Base-by-base conservation (phyloP, 768 basidiomycete species). In the Collybia mongolica region DNA sequence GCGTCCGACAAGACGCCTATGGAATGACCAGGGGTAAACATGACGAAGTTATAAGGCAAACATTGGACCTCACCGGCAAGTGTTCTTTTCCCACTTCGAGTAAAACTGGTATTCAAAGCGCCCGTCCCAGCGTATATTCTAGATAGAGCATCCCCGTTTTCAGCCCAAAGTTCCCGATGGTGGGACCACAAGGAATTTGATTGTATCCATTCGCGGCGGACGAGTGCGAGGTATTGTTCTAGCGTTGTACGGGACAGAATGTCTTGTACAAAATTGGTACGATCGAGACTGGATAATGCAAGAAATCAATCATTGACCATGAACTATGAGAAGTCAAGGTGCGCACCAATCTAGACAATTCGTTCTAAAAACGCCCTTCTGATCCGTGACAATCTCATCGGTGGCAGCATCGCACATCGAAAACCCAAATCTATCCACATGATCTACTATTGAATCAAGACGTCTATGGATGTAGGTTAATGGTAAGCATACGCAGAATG, bases 241-340 rank as follows among this genome's bases (percentile, higher is more conserved):
- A 98, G 74, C 0, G 86, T 83, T 37, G 79, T 80, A 11, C 88
- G 81, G 3, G 95, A 96, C 39, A 98, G 74, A 59, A 97, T 93
- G 61, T 98, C 96, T 68, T 99, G 91, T 1, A 97, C 86, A 57
- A 98, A 96, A 66, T 99, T 99, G 3, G 97, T 99, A 35, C 97
- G 86, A 61, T 99, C 96, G 55, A 99, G 72, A 66, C 97, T 97
- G 59, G 43, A 52, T 15, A 6, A 51, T 22, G 22, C 24, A 45
- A 58, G 36, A 56, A 28, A 38, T 46, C 17, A 51, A 19, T 24
- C 40, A 38, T 18, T 42, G 32, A 6, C 9, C 11, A 3, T 32
- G 28, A n/a, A 38, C 7, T 49, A 45, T 17, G 44, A 14, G 42
- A 40, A 23, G n/a, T n/a, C n/a, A 42, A 48, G n/a, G 18, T 7